Base-by-base conservation (phyloP, 441 rosid genomes). In the Bruguiera hainesii region DNA sequence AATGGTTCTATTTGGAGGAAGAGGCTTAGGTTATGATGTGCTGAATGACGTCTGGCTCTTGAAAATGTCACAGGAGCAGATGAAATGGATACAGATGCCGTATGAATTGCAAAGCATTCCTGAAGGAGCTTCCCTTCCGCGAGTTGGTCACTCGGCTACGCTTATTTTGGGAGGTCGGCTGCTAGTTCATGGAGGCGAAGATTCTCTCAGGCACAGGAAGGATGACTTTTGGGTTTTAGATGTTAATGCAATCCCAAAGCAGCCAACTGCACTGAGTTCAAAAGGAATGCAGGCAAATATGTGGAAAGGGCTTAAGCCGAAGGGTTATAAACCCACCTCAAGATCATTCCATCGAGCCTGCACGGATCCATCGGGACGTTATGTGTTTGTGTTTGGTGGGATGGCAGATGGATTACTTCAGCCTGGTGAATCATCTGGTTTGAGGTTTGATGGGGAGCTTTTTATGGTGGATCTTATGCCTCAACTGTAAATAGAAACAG, bases 121-220 rank as follows among this genome's bases (percentile, higher is more conserved):
- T 0, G 86, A 71, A 37, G 85, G 86, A 71, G 57, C 68, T 61
- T 80, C 87, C 56, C 87, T 94, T 59, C 89, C 97, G 0, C 80
- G 98, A 23, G 99, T 91, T 61, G 99, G 98, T 75, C 99, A 94
- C 85, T 88, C 97, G 0, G 96, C 97, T 8, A 81, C 85, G 1
- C 88, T 79, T 18, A 80, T 88, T 59, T 68, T 89, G 61, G 97
- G 98, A 46, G 91, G 96, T 31, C 76, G 80, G 51, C 64, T 94
- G 76, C 84, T 94, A 60, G 88, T 94, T 23, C 82, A 89, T 37
- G 98, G 98, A 46, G 99, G 99, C 2, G 99, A 94, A 83, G 98
- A 94, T 74, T 80, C 98, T 16, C 39, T 68, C 64, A 85, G 98
- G 76, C 85, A 79, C 60, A 81, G 92, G 70, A 94, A 94, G 73